A percentile compares a stretch with the other conserved stretches of the same genome.
These are phyloP conservation scores for Coemansia sp. DNA, from an alignment of 192 early-diverging fungal genomes.

Conservation along the genomic window DNA sequence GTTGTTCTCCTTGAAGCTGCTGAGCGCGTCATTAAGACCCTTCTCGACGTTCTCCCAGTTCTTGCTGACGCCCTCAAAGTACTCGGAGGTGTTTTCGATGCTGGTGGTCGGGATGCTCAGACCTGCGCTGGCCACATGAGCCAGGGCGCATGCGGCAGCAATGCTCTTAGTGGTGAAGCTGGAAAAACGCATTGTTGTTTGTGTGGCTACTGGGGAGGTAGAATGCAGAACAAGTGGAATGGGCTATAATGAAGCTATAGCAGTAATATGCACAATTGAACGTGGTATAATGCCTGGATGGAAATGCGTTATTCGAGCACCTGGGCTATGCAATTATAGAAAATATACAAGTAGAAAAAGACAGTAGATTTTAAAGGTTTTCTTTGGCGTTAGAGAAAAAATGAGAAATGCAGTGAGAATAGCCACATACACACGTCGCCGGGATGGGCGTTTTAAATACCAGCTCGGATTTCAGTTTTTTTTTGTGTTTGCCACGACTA, in stretches of 20 bases:
- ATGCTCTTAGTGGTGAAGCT: neutral
- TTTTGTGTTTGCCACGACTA: too few relatives aligned
- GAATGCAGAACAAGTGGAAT: neutral
- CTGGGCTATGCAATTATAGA: neutral
- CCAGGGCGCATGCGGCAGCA: conserved; percentile 4
- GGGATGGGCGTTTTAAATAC: too few relatives aligned
- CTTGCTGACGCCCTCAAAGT: conserved; percentile 20
- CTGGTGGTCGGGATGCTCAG: conserved; percentile 29
- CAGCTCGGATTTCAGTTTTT: too few relatives aligned
- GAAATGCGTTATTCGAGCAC: too few relatives aligned
- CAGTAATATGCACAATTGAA: neutral
- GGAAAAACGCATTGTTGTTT: neutral
- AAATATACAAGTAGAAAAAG: conserved; percentile 2
- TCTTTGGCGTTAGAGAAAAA: too few relatives aligned
- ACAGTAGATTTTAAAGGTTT: neutral
- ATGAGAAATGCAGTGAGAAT: too few relatives aligned
- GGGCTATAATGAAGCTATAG: neutral
- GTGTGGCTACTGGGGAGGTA: neutral
- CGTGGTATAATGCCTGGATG: too few relatives aligned
- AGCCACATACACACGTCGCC: too few relatives aligned
- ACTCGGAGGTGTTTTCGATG: conserved; percentile 28
- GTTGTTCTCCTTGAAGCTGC: conserved; percentile 11
- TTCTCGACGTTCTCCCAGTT: conserved; percentile 19
- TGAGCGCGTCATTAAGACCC: conserved; percentile 12
- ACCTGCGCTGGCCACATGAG: neutral